These are phyloP conservation scores for Phytophthora quininea DNA, from an alignment of 352 stramenopile species.

Conservation along the genomic window DNA sequence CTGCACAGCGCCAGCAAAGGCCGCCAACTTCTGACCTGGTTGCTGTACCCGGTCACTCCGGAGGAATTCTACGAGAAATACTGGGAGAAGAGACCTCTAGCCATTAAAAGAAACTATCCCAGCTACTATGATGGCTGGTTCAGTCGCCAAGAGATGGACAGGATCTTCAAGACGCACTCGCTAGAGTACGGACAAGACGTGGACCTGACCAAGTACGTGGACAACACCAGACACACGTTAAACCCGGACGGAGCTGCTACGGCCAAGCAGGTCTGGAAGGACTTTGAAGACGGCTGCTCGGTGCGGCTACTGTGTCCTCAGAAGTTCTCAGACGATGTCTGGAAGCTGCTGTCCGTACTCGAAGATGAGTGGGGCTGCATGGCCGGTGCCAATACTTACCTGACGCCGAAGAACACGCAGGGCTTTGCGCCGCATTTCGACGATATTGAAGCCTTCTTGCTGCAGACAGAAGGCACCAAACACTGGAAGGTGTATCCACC, in stretches of 20 bases:
- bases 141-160: slow-evolving; percentile 71
- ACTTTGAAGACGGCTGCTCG: slow-evolving; percentile 88
- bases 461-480: slow-evolving; percentile 94
- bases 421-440: slow-evolving; percentile 98
- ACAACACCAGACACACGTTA: slow-evolving; percentile 75
- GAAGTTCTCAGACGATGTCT: slow-evolving; percentile 88
- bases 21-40: slow-evolving; percentile 83
- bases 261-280: slow-evolving; percentile 76
- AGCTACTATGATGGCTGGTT: slow-evolving; percentile 87
- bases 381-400: slow-evolving; percentile 94
- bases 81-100: slow-evolving; percentile 93
- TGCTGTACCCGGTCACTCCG: slow-evolving; percentile 81
- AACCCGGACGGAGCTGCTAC: slow-evolving; percentile 65
- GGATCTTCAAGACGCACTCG: slow-evolving; percentile 77
- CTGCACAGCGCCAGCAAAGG: slow-evolving; percentile 74
- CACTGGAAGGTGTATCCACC: slow-evolving; percentile 92
- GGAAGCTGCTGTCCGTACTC: slow-evolving; percentile 92
- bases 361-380: slow-evolving; percentile 95
- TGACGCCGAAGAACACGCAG: slow-evolving; percentile 92
- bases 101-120: slow-evolving; percentile 72
- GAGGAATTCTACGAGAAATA: slow-evolving; percentile 93
- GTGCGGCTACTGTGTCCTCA: slow-evolving; percentile 94
- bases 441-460: slow-evolving; percentile 96
- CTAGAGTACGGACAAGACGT: slow-evolving; percentile 84
- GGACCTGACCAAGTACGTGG: slow-evolving; percentile 90